Conservation (phyloP, 2,329 filamentous ascomycete species). For the Byssoonygena ceratinophila region DNA sequence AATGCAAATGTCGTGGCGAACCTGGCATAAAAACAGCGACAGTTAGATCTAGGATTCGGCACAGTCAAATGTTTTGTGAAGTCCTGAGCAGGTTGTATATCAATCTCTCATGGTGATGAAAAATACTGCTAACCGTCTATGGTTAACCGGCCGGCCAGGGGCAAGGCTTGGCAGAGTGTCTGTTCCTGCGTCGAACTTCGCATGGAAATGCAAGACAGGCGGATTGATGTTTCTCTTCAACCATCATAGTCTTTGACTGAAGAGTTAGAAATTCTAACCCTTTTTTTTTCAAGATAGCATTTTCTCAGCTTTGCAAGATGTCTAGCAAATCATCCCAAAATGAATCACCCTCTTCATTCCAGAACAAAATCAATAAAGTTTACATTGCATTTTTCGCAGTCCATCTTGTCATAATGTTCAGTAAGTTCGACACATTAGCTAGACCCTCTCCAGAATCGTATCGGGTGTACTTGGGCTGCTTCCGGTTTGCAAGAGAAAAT, state of each 20-base stretch:
- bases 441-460: neutral
- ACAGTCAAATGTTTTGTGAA: neutral
- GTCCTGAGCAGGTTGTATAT: too few relatives aligned
- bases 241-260: too few relatives aligned
- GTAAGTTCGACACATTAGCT: slow-evolving; percentile 32
- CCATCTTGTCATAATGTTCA: slow-evolving; percentile 52
- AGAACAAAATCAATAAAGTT: slow-evolving; percentile 30
- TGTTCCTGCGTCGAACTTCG: too few relatives aligned
- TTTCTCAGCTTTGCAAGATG: neutral
- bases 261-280: too few relatives aligned
- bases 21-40: neutral
- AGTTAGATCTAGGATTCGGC: too few relatives aligned
- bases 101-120: too few relatives aligned
- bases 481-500: neutral
- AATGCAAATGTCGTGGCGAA: neutral
- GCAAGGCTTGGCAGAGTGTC: too few relatives aligned
- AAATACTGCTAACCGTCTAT: too few relatives aligned
- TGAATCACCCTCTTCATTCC: slow-evolving; percentile 20
- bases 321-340: neutral
- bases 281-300: too few relatives aligned
- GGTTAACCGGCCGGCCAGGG: too few relatives aligned
- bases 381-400: slow-evolving; percentile 51
- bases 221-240: too few relatives aligned
- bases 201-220: neutral
- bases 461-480: neutral